Conservation (phyloP, 768 basidiomycete genomes). For the Lyophyllum decastes region DNA sequence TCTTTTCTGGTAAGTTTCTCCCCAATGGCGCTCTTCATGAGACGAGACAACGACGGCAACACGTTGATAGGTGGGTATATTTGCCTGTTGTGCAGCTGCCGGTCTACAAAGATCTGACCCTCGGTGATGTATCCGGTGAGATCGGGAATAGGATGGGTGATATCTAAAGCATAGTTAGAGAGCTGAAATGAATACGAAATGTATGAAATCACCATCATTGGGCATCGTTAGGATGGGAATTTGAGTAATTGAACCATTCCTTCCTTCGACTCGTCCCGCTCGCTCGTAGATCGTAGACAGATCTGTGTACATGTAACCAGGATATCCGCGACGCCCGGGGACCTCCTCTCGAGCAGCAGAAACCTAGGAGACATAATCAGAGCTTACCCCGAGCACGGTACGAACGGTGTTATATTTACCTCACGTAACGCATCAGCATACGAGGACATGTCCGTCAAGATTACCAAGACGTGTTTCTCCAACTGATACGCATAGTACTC, state of each 20-base stretch:
- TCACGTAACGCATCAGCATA: slow-evolving; percentile 97
- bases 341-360: slow-evolving; percentile 99
- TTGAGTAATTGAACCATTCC: slow-evolving; percentile 99
- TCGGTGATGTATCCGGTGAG: slow-evolving; percentile 99
- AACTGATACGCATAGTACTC: slow-evolving; percentile 99
- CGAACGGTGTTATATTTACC: slow-evolving; percentile 42
- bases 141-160: slow-evolving; percentile 99
- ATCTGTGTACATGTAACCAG: slow-evolving; percentile 99
- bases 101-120: slow-evolving; percentile 98
- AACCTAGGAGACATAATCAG: slow-evolving; percentile 50
- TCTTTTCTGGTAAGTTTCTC: slow-evolving; percentile 97
- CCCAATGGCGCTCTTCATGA: slow-evolving; percentile 99
- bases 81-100: slow-evolving; percentile 93
- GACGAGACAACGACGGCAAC: slow-evolving; percentile 93
- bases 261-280: slow-evolving; percentile 95
- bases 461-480: slow-evolving; percentile 99
- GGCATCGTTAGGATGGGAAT: slow-evolving; percentile 99
- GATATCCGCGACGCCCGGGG: slow-evolving; percentile 98
- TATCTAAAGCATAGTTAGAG: slow-evolving; percentile 58
- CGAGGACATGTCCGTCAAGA: slow-evolving; percentile 98
- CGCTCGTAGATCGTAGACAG: slow-evolving; percentile 99
- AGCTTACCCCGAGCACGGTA: slow-evolving; percentile 1
- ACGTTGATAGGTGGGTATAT: slow-evolving; percentile 99
- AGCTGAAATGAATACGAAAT: slow-evolving; percentile 13
- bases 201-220: slow-evolving; percentile 79